Conservation (phyloP, 75 land plant species). For the Isoetes taiwanensis region DNA sequence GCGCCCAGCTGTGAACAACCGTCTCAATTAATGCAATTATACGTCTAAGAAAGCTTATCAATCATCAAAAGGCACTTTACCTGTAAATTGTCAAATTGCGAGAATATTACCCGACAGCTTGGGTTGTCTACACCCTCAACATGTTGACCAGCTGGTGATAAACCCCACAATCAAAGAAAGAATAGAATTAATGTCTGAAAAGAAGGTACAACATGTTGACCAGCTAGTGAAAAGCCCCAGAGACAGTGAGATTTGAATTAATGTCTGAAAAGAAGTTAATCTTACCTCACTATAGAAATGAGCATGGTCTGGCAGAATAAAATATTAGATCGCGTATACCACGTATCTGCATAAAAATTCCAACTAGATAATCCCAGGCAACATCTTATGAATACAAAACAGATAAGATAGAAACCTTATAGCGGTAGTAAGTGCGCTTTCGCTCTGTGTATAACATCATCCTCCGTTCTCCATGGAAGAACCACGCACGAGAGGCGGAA, state of each 20-base stretch:
- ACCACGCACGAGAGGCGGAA: conserved; percentile 67
- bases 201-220: not conserved
- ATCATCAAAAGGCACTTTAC: conserved; percentile 13
- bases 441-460: conserved; percentile 90
- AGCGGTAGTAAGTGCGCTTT: conserved; percentile 80
- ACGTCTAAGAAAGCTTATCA: not conserved
- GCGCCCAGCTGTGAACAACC: conserved; percentile 50
- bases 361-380: not conserved
- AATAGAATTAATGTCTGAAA: too few relatives aligned
- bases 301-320: conserved; percentile 85
- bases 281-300: conserved; percentile 86
- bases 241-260: not conserved
- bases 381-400: not conserved
- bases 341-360: conserved; percentile 48
- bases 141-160: not conserved
- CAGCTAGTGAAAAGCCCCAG: not conserved
- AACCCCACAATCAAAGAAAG: too few relatives aligned
- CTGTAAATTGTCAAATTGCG: conserved; percentile 60
- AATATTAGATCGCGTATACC: conserved; percentile 71
- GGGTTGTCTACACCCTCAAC: conserved; percentile 48
- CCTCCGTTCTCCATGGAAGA: conserved; percentile 62
- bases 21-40: not conserved
- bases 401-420: conserved; percentile 39
- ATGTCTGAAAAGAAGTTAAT: not conserved
- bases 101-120: conserved; percentile 54